Evolutionary conservation across 2,329 filamentous ascomycete species (phyloP).

Genomic region (Verticillium dahliae): DNA sequence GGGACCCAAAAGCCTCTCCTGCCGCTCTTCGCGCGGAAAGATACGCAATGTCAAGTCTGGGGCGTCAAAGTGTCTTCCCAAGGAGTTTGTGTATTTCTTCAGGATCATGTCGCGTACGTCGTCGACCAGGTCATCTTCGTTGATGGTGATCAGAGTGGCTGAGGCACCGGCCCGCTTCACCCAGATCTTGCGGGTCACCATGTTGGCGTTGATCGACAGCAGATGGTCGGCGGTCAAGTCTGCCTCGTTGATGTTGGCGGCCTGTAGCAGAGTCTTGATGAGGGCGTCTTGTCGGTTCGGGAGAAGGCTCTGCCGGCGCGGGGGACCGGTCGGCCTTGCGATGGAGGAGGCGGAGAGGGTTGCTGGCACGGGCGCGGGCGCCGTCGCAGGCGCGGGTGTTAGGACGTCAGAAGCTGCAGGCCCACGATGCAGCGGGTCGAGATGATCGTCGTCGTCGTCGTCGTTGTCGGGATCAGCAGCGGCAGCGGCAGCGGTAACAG

Average conservation of each 20-base stretch:
- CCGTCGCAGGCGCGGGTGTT: conserved; percentile 13
- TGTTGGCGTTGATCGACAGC: conserved; percentile 35
- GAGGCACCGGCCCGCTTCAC: conserved; percentile 82
- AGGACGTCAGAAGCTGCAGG: conserved; percentile 4
- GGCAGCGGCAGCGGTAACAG: not conserved
- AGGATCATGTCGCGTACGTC: conserved; percentile 90
- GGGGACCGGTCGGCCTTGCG: conserved; percentile 18
- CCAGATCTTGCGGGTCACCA: conserved; percentile 82
- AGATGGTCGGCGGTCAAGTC: conserved; percentile 29
- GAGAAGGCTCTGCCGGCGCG: conserved; percentile 36
- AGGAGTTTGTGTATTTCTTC: conserved; percentile 87
- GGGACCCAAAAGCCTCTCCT: conserved; percentile 68
- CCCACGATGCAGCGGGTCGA: conserved; percentile 7
- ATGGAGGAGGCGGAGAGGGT: not conserved
- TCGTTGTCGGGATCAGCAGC: not conserved
- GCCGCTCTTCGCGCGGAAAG: conserved; percentile 57
- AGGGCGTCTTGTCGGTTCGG: conserved; percentile 35
- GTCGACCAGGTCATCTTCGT: conserved; percentile 87
- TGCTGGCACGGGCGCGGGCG: not conserved
- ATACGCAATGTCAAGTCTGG: conserved; percentile 83
- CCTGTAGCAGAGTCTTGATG: conserved; percentile 47
- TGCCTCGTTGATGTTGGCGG: conserved; percentile 30
- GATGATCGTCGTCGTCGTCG: conserved; percentile 3
- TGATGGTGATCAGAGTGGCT: conserved; percentile 77
- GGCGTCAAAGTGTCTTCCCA: conserved; percentile 82